These are phyloP conservation scores for Sugiyamaella pinicola DNA, from an alignment of 1,139 yeast genomes.

Conservation along the genomic window DNA sequence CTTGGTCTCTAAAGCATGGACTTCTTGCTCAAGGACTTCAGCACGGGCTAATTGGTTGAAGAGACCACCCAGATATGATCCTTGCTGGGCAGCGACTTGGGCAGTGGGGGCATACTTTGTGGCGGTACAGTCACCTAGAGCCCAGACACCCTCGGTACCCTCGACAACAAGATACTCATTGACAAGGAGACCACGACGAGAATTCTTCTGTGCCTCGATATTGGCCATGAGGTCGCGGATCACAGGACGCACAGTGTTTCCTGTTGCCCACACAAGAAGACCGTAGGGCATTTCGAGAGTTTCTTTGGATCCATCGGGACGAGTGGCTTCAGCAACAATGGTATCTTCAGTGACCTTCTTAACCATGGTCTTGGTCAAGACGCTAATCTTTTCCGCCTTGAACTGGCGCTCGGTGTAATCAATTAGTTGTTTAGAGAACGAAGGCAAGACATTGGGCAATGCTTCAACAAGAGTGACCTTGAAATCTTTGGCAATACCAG, in stretches of 20 bases:
- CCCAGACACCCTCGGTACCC: conserved; percentile 83
- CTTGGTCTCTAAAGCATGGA: conserved; percentile 46
- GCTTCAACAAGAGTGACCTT: conserved; percentile 88
- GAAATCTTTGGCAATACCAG: conserved; percentile 78
- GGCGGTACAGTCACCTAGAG: conserved; percentile 90
- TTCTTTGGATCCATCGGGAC: conserved; percentile 62
- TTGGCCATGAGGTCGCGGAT: conserved; percentile 65
- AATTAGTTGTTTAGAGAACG: conserved; percentile 81
- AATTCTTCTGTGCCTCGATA: conserved; percentile 80
- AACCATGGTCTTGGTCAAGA: conserved; percentile 83
- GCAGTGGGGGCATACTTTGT: conserved; percentile 95
- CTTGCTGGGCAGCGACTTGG: conserved; percentile 96
- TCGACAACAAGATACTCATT: conserved; percentile 80
- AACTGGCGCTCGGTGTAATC: conserved; percentile 83
- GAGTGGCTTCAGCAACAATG: conserved; percentile 71
- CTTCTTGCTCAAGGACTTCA: conserved; percentile 57
- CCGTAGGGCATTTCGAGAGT: conserved; percentile 80
- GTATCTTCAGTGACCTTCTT: conserved; percentile 73
- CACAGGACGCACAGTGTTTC: conserved; percentile 86
- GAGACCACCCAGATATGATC: conserved; percentile 72
- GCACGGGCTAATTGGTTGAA: conserved; percentile 71
- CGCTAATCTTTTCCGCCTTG: conserved; percentile 73
- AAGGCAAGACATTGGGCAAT: conserved; percentile 83
- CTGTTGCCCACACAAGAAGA: conserved; percentile 94
- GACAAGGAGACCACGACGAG: conserved; percentile 86